phyloP scores from a whole-genome alignment of 2,329 filamentous ascomycete genomes.

The Xylaria sp. region DNA sequence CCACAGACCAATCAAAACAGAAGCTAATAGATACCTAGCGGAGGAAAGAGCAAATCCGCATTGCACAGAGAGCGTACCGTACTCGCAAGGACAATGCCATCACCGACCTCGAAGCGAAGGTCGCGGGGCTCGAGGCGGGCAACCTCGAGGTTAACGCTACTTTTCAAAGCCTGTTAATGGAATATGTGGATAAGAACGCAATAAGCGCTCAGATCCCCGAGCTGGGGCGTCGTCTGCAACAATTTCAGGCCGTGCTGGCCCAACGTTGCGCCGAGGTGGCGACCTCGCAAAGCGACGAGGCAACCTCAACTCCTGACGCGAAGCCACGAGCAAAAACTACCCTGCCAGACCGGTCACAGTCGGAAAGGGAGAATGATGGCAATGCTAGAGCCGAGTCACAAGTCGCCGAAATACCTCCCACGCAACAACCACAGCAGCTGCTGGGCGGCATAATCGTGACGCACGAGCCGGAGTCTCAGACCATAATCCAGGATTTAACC shows the following conservation, averaged over 20 bases:
- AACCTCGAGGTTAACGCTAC: constrained; percentile 80
- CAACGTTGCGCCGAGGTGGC: constrained; percentile 60
- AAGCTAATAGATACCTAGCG: constrained; percentile 62
- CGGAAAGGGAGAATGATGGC: neutral
- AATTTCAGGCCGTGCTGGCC: constrained; percentile 67
- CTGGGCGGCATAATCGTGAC: constrained; percentile 35
- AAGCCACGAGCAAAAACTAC: constrained; percentile 20
- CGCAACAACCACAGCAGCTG: constrained; percentile 33
- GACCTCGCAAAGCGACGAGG: constrained; percentile 47
- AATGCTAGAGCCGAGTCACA: neutral
- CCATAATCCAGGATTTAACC: constrained; percentile 7
- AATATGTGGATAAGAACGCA: constrained; percentile 68
- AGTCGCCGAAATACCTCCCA: neutral
- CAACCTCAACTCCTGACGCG: constrained; percentile 23
- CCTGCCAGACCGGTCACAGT: neutral
- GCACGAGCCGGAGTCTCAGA: constrained; percentile 33
- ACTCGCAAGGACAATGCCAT: constrained; percentile 87
- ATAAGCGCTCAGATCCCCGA: constrained; percentile 67
- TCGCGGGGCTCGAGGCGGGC: constrained; percentile 73
- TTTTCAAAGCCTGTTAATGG: constrained; percentile 72
- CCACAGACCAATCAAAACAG: neutral
- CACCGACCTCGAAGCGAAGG: constrained; percentile 74
- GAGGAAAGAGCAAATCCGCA: constrained; percentile 85
- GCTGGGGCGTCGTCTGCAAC: constrained; percentile 68
- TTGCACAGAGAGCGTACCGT: constrained; percentile 87